Conservation (phyloP, 2,329 filamentous ascomycete species). For the Aspergillus sp. region DNA sequence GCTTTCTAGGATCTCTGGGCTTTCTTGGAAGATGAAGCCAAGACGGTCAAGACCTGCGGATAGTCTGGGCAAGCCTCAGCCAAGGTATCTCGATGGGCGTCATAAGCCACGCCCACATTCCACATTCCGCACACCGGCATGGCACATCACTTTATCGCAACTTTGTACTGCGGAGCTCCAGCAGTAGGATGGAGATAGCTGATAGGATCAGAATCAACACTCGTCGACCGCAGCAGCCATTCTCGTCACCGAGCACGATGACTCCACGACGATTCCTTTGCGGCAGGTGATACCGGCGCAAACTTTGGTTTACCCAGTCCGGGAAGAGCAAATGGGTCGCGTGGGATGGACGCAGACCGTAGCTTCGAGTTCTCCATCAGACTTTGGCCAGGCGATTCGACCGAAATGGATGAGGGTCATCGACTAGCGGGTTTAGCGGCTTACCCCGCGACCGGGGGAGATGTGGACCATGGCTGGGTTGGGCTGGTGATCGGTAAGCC, state of each 20-base stretch:
- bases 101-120: too few species aligned
- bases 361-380: background rate
- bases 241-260: background rate
- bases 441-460: background rate
- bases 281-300: background rate
- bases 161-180: too few species aligned
- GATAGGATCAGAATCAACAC: too few species aligned
- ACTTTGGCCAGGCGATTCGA: background rate
- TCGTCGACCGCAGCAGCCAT: too few species aligned
- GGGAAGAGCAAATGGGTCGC: background rate
- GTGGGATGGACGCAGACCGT: background rate
- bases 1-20: background rate
- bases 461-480: background rate
- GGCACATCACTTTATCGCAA: too few species aligned
- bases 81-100: background rate
- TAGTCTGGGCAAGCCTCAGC: background rate
- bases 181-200: too few species aligned
- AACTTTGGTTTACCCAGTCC: background rate
- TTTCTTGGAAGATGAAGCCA: background rate
- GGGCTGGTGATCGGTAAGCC: background rate
- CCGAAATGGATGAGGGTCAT: background rate
- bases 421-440: background rate
- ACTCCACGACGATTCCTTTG: background rate
- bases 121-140: too few species aligned
- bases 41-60: background rate